Percentiles rank a stretch among this genome's conserved stretches.
These are phyloP conservation scores for Termitomyces bulborhizus DNA, from an alignment of 768 basidiomycete genomes.

Conservation along the genomic window DNA sequence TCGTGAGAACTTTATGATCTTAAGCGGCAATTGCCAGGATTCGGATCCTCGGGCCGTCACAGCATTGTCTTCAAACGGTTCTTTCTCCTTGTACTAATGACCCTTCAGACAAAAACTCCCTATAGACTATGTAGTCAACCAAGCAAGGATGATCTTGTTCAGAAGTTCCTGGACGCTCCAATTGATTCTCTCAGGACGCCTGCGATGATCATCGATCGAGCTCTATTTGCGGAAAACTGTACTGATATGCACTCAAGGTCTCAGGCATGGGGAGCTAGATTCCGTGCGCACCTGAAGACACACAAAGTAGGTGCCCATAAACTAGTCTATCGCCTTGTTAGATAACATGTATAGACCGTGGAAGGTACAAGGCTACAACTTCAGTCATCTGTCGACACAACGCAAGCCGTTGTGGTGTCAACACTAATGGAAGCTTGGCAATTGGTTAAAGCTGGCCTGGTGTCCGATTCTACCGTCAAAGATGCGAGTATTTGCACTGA, in stretches of 20 bases:
- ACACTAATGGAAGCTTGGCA: constrained; percentile 81
- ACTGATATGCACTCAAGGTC: constrained; percentile 64
- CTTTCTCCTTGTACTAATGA: background rate
- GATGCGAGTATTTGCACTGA: constrained; percentile 49
- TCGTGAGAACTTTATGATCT: no score
- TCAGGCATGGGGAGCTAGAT: constrained; percentile 58
- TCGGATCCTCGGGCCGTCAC: background rate
- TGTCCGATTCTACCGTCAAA: constrained; percentile 66
- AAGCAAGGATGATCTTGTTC: constrained; percentile 41
- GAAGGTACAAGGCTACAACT: constrained; percentile 75
- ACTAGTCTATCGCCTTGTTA: background rate
- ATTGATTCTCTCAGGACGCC: constrained; percentile 64
- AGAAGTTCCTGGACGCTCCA: constrained; percentile 52
- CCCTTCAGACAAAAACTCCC: constrained; percentile 42
- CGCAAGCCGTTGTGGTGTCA: constrained; percentile 68
- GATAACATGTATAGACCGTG: constrained; percentile 43
- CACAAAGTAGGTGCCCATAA: constrained; percentile 51
- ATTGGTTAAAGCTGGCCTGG: constrained; percentile 58
- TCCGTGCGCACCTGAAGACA: constrained; percentile 82
- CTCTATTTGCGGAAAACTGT: constrained; percentile 69
- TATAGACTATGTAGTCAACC: constrained; percentile 32
- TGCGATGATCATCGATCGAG: constrained; percentile 71
- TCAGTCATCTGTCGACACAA: constrained; percentile 42
- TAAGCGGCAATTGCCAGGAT: background rate
- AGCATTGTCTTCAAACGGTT: no score